Percentiles rank a stretch among this genome's conserved stretches.
Evolutionary conservation across 176 grass and related monocot genomes (phyloP).

Genomic region (Olyra latifolia): DNA sequence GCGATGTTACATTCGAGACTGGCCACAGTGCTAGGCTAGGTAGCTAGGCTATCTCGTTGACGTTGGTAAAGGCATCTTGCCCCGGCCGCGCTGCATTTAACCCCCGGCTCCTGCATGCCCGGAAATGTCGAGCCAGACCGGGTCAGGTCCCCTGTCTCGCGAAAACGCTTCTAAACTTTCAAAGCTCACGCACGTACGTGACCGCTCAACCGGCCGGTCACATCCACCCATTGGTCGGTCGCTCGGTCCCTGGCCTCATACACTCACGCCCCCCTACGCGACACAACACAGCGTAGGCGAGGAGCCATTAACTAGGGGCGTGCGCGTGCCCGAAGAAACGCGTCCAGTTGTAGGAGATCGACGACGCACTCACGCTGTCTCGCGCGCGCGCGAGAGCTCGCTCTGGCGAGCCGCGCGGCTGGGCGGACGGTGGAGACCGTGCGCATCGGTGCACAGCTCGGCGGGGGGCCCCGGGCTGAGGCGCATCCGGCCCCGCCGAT

Average conservation of each 20-base stretch:
- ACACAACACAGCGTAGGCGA: neutral
- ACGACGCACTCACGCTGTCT: too few species aligned
- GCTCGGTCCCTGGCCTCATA: neutral
- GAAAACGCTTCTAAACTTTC: neutral
- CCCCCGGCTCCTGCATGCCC: slow-evolving; percentile 7
- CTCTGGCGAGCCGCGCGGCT: neutral
- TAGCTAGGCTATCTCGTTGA: neutral
- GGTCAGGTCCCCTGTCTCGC: neutral
- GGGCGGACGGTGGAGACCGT: slow-evolving; percentile 13
- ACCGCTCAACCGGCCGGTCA: slow-evolving; percentile 29
- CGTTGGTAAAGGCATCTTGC: neutral
- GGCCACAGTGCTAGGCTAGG: neutral
- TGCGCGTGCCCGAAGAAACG: neutral
- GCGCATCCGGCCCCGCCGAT: neutral
- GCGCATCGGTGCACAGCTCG: slow-evolving; percentile 48
- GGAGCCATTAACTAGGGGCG: neutral
- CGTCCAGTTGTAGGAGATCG: too few species aligned
- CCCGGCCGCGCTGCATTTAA: slow-evolving; percentile 16
- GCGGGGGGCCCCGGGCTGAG: neutral
- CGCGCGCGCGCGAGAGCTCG: neutral
- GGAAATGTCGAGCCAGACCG: slow-evolving; percentile 30
- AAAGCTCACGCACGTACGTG: neutral
- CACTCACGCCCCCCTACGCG: neutral
- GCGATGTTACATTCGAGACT: neutral
- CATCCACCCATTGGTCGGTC: neutral